Percentiles rank a stretch among this genome's conserved stretches.
These are phyloP conservation scores for Crassisporium funariophilum DNA, from an alignment of 768 basidiomycete species.

Conservation along the genomic window DNA sequence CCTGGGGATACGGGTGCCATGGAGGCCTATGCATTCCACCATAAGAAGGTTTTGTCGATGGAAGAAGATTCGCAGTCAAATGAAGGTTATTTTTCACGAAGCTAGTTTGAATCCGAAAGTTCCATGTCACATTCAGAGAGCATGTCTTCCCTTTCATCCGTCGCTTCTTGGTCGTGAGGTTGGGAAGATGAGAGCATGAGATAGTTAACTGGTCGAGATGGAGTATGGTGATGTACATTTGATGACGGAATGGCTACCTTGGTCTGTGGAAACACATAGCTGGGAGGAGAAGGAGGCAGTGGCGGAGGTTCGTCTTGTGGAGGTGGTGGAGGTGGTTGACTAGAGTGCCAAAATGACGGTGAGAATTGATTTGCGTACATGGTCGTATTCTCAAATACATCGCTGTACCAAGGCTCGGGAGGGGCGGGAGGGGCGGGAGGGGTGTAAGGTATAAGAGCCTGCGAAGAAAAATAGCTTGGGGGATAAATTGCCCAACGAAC, in stretches of 20 bases:
- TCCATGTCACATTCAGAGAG: constrained; percentile 36
- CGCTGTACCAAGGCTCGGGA: constrained; percentile 21
- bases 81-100: neutral
- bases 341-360: constrained; percentile 5
- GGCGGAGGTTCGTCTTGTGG: constrained; percentile 38
- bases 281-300: constrained; percentile 31
- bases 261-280: constrained; percentile 11
- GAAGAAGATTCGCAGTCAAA: neutral
- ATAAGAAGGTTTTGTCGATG: neutral
- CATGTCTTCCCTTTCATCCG: constrained; percentile 13
- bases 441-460: constrained; percentile 39
- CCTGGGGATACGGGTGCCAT: no score
- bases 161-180: constrained; percentile 15
- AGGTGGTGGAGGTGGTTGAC: constrained; percentile 24
- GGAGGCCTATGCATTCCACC: constrained; percentile 7
- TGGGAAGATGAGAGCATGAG: constrained; percentile 16
- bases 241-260: constrained; percentile 8
- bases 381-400: constrained; percentile 18
- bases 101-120: constrained; percentile 35
- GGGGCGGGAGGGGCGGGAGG: constrained; percentile 34
- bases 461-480: constrained; percentile 56
- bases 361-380: constrained; percentile 22
- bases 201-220: constrained; percentile 11
- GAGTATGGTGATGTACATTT: constrained; percentile 9
- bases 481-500: constrained; percentile 65